These are phyloP conservation scores for Pascua guehoae DNA, from an alignment of 1,284 basidiomycete genomes.

Conservation along the genomic window DNA sequence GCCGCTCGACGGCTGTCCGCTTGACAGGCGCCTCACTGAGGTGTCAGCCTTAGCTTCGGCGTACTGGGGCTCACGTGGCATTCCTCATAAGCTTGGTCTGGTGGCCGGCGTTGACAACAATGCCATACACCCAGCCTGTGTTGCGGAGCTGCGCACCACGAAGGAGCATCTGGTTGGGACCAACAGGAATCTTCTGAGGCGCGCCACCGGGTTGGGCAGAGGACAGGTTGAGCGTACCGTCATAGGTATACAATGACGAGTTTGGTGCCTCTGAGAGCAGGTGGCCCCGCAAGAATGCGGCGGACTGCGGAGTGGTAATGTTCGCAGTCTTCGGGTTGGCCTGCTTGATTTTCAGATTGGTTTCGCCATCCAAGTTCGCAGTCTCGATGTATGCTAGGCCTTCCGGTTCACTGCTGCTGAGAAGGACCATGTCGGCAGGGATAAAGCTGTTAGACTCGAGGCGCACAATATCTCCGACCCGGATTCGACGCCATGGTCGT, in stretches of 20 bases:
- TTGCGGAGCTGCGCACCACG: constrained; percentile 95
- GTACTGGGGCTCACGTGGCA: constrained; percentile 62
- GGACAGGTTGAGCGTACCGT: constrained; percentile 67
- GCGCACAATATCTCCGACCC: constrained; percentile 88
- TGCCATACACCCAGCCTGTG: constrained; percentile 92
- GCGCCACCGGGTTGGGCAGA: constrained; percentile 36
- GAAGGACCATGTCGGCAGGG: constrained; percentile 85
- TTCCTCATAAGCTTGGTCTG: constrained; percentile 98
- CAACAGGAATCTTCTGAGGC: constrained; percentile 77
- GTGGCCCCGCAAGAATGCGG: constrained; percentile 71
- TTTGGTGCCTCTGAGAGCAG: constrained; percentile 94
- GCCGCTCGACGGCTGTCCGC: constrained; percentile 89
- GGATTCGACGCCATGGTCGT: constrained; percentile 82
- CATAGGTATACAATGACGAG: constrained; percentile 95
- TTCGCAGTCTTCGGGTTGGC: constrained; percentile 75
- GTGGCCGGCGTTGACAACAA: constrained; percentile 93
- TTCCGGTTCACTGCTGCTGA: constrained; percentile 91
- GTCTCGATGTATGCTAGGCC: constrained; percentile 98
- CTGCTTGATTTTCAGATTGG: constrained; percentile 98
- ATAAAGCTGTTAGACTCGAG: constrained; percentile 91
- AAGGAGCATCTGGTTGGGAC: constrained; percentile 90
- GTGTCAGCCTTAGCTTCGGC: too few relatives aligned
- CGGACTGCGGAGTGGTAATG: constrained; percentile 72
- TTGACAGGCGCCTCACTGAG: constrained; percentile 81
- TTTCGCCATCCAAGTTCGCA: constrained; percentile 95